Conservation (phyloP, 2,329 filamentous ascomycete species). For the Septoria linicola region DNA sequence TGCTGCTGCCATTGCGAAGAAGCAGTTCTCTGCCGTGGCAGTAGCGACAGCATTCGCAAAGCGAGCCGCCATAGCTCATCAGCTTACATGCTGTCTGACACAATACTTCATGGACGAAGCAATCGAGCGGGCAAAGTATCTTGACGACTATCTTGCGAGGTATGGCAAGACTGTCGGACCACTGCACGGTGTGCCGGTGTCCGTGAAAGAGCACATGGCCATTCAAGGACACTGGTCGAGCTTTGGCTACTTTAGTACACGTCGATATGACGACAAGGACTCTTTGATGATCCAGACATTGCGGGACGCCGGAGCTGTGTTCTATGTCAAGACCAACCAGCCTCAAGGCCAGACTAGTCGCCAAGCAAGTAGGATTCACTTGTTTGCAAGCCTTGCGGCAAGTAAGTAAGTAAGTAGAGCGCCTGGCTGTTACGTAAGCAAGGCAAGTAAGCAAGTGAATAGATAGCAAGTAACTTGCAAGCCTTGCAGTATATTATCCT, state of each 20-base stretch:
- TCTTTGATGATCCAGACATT: slow-evolving; percentile 19
- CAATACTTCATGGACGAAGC: slow-evolving; percentile 25
- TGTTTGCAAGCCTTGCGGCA: no score
- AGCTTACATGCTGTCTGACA: slow-evolving; percentile 25
- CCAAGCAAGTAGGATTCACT: no score
- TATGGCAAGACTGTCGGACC: slow-evolving; percentile 21
- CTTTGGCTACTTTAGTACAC: slow-evolving; percentile 18
- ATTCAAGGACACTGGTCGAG: slow-evolving; percentile 18
- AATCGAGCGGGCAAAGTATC: slow-evolving; percentile 18
- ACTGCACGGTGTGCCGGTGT: slow-evolving; percentile 24
- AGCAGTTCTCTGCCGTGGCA: slow-evolving; percentile 17
- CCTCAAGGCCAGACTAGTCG: no score
- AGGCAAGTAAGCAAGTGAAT: no score
- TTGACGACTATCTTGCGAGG: slow-evolving; percentile 22
- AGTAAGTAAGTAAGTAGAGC: no score
- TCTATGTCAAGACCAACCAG: slow-evolving; percentile 27
- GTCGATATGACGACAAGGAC: slow-evolving; percentile 15
- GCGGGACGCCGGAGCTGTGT: slow-evolving; percentile 23
- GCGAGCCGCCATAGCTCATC: slow-evolving; percentile 24
- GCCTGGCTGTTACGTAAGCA: no score
- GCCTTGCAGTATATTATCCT: no score
- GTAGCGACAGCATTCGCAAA: slow-evolving; percentile 25
- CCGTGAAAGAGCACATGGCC: slow-evolving; percentile 25
- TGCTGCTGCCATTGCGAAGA: slow-evolving; percentile 15
- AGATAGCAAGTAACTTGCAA: no score